These are phyloP conservation scores for Nematocida major DNA, from an alignment of 371 early-diverging fungal species.

Conservation along the genomic window DNA sequence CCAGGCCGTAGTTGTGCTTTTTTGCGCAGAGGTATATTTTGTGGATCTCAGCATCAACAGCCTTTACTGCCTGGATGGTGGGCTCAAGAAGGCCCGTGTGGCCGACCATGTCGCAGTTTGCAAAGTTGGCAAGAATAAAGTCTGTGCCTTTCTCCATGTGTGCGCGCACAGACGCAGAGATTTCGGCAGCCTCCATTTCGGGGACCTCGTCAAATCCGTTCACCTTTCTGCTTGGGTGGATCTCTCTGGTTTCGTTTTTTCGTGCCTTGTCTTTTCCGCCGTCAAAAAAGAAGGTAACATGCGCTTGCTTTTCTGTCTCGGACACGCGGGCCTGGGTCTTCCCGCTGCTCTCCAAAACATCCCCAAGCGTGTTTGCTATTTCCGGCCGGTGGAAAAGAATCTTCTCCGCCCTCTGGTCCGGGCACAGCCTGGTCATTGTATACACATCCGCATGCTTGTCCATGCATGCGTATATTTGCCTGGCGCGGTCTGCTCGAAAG, in stretches of 20 bases:
- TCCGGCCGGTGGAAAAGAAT: slow-evolving; percentile 75
- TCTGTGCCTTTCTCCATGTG: slow-evolving; percentile 65
- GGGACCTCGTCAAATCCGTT: slow-evolving; percentile 91
- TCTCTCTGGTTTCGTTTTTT: slow-evolving; percentile 74
- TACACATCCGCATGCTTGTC: slow-evolving; percentile 68
- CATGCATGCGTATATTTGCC: slow-evolving; percentile 71
- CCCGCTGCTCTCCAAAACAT: slow-evolving; percentile 77
- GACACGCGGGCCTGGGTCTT: slow-evolving; percentile 81
- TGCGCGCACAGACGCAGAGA: slow-evolving; percentile 70
- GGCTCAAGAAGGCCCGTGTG: slow-evolving; percentile 94
- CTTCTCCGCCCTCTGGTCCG: slow-evolving; percentile 79
- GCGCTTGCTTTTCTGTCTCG: slow-evolving; percentile 99
- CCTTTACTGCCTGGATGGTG: slow-evolving; percentile 79
- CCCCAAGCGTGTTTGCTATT: slow-evolving; percentile 89
- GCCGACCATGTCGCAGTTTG: slow-evolving; percentile 88
- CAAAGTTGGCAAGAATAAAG: slow-evolving; percentile 97
- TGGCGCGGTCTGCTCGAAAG: slow-evolving; percentile 94
- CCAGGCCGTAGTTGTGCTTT: slow-evolving; percentile 75
- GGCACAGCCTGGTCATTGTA: slow-evolving; percentile 92
- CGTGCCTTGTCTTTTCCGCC: slow-evolving; percentile 87
- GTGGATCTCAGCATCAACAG: slow-evolving; percentile 85
- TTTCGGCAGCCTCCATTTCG: slow-evolving; percentile 79
- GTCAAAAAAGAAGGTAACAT: slow-evolving; percentile 99
- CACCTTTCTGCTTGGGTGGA: slow-evolving; percentile 84
- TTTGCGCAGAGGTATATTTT: slow-evolving; percentile 81